Evolutionary conservation across 192 early-diverging fungal species (phyloP), one percentile per base, ranked within the genome.

Genomic region (Podila epicladia): DNA sequence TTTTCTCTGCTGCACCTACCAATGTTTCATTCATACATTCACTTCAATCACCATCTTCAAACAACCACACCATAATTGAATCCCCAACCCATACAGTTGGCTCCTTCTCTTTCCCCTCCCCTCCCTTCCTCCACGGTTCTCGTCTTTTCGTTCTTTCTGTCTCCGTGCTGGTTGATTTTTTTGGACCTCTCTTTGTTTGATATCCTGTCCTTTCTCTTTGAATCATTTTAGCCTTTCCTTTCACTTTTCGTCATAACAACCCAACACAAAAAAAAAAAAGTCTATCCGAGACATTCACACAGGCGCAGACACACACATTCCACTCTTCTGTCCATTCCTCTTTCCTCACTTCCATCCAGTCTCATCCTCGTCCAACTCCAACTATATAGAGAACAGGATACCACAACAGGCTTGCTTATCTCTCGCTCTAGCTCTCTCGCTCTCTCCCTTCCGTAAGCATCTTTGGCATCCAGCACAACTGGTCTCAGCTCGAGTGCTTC

Each of bases 151-250:
- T 69, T 28, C 31, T 17, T 29, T 29, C 41, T 22, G 11, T 48
- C 31, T 13, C 22, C 59, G 11, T 22, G 26, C 4, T 24, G 48
- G 61, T 29, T 22, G 0, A 11, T 29, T 15, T 58, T 58, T 13
- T n/a, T n/a, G n/a, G n/a, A n/a, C n/a, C n/a, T 24, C 62, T 29
- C 38, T 63, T 37, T 55, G 37, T 28, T 65, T 3, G 38, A 65
- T 24, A 29, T n/a, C 49, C n/a, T 35, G 22, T 19, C 22, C 19
- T 33, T 35, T 37, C 32, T 20, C 31, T 11, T 8, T 12, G 22
- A 15, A 31, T 26, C 22, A 22, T 53, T 17, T 11, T 19, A 45
- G 28, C 33, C 33, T 37, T 53, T 45, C 29, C 2, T 29, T 69
- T n/a, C n/a, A n/a, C n/a, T n/a, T n/a, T n/a, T n/a, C n/a, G n/a